A percentile compares a stretch with the other conserved stretches of the same genome.
Evolutionary conservation across 2,329 filamentous ascomycete species (phyloP).

Genomic region (Hymenoscyphus albidus): DNA sequence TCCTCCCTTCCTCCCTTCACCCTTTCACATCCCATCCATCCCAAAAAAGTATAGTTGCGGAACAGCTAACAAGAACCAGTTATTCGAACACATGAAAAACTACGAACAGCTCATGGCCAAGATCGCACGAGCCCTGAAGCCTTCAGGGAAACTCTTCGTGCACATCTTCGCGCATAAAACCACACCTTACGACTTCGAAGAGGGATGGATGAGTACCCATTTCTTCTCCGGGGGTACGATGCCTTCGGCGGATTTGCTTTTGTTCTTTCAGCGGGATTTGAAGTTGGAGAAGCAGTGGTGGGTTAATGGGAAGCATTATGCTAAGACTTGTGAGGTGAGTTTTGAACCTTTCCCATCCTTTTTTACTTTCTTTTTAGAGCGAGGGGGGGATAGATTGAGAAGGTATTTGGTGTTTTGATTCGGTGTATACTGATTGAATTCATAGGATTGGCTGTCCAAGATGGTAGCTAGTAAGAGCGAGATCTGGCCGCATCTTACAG

Average conservation of each 20-base stretch:
- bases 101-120: constrained; percentile 65
- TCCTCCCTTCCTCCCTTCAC: too few species aligned
- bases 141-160: constrained; percentile 63
- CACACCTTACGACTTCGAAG: constrained; percentile 67
- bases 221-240: constrained; percentile 74
- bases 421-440: constrained; percentile 1
- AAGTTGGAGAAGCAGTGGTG: constrained; percentile 63
- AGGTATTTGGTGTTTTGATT: neutral
- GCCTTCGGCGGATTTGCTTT: constrained; percentile 62
- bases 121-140: constrained; percentile 54
- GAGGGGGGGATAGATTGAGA: neutral
- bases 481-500: constrained; percentile 60
- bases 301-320: constrained; percentile 66
- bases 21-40: too few species aligned
- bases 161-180: constrained; percentile 63
- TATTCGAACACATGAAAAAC: constrained; percentile 77
- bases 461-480: constrained; percentile 56
- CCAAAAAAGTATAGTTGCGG: constrained; percentile 4
- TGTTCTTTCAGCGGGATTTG: constrained; percentile 63
- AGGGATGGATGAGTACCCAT: constrained; percentile 70
- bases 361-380: too few species aligned
- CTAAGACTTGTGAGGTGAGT: constrained; percentile 61
- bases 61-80: constrained; percentile 38
- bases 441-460: constrained; percentile 56
- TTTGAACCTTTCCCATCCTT: too few species aligned